Base-by-base conservation (phyloP, 2,329 filamentous ascomycete genomes). In the Fusarium decemcellulare region DNA sequence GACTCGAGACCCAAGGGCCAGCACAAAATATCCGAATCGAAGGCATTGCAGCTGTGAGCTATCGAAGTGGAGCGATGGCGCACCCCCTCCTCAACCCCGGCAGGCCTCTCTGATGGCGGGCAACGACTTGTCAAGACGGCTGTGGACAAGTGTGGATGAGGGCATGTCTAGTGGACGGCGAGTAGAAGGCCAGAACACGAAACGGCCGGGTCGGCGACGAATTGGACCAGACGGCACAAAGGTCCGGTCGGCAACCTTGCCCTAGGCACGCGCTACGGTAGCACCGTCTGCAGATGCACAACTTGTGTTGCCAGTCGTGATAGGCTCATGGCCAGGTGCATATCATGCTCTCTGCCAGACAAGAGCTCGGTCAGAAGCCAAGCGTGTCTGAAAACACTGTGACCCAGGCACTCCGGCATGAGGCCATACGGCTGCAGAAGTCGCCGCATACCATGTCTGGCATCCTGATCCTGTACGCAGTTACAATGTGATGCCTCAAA, bases 11-110 rank as follows among this genome's bases (percentile, higher is more conserved):
- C 29, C 27, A n/a, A 29, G 52, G 51, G 47, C 34, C 64, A 39
- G 43, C 43, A 61, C 29, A 54, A 63, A 55, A 65, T 72, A 64
- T 62, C 67, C 67, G 46, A 46, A 42, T 56, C 44, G 34, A 68
- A 36, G 63, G 65, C 58, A 53, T 65, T 72, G 71, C 71, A 68
- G 65, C 66, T 62, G 53, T 64, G 72, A 72, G 65, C 59, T 65
- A 46, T 52, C 39, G 34, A 56, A 43, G 72, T 75, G 72, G 70
- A 75, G 69, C 51, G 66, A 72, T 72, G 72, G 72, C 69, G 67
- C 71, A 71, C 71, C 69, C 67, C 68, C 68, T 70, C 51, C 58
- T 73, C 42, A 54, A 48, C 51, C 57, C 63, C 66, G 62, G 59
- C 63, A 54, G 56, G 64, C 64, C 47, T 65, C 59, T 71, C 23